Base-by-base conservation (phyloP, 176 grass and related monocot genomes). In the Ampelocalamus luodianensis region DNA sequence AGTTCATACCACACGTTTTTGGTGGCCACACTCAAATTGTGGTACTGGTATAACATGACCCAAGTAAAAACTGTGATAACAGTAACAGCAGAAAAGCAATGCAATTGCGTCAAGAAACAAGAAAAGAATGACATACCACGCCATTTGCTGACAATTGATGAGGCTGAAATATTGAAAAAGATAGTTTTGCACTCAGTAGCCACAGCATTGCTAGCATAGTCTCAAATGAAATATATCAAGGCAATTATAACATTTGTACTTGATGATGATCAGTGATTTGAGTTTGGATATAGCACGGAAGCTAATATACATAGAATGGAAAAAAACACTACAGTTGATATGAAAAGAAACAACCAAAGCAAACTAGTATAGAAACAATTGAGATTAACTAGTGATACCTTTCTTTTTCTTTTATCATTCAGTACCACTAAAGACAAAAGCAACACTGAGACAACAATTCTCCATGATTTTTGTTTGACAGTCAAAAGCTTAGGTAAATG, bases 81-180 rank as follows among this genome's bases (percentile, higher is more conserved):
- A 84, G 29, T 50, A 81, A 74, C 50, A 75, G 20, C 29, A 65
- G 46, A 54, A 84, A 84, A 63, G 2, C 22, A 84, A 65, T 40
- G 71, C 22, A 39, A 76, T 1, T 50, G 71, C 58, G 14, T 7
- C 17, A 72, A 54, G 63, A 79, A 46, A 46, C 44, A 13, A 46
- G 44, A 46, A 46, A 55, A 89, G 22, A 34, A 43, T 26, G 66
- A 76, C 81, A 76, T 90, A 98, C 96, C 96, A 26, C 89, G 89
- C 91, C 93, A 98, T 81, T 98, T 98, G 78, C 93, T 98, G 65
- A 98, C 93, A 83, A 98, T 89, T 74, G 93, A 98, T 24, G 93
- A 98, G 17, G 96, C 93, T 70, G 96, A 98, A 85, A 98, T 98
- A 58, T 98, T 95, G 91, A 98, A 98, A 87, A 98, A 98, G 5